These are phyloP conservation scores for Trichoderma reesei DNA, from an alignment of 495 filamentous ascomycete genomes.

Conservation along the genomic window DNA sequence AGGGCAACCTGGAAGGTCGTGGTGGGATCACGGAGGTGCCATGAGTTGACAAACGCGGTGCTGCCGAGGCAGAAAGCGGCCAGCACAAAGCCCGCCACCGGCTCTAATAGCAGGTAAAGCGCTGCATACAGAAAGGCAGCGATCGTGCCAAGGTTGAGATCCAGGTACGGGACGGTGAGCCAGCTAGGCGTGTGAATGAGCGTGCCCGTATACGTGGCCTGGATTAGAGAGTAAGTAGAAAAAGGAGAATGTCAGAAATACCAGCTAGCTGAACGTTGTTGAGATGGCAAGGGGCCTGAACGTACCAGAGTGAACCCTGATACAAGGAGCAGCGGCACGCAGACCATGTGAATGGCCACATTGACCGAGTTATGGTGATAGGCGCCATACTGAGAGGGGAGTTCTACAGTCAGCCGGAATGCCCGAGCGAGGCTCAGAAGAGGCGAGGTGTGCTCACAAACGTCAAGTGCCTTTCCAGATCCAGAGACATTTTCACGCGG, in stretches of 20 bases:
- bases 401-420: neutral
- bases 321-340: conserved; percentile 76
- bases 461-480: conserved; percentile 68
- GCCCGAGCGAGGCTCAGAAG: neutral
- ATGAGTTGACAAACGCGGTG: conserved; percentile 64
- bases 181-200: conserved; percentile 61
- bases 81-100: conserved; percentile 70
- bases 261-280: neutral
- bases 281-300: conserved; percentile 8
- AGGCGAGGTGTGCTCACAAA: conserved; percentile 47
- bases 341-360: conserved; percentile 79
- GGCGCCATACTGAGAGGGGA: conserved; percentile 65
- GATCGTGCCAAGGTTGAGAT: conserved; percentile 71
- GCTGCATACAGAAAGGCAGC: conserved; percentile 57
- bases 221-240: conserved; percentile 9
- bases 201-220: conserved; percentile 69
- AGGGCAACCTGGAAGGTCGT: conserved; percentile 62
- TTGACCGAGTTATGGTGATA: conserved; percentile 92
- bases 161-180: conserved; percentile 64
- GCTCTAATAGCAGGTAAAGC: conserved; percentile 88
- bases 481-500: conserved; percentile 50
- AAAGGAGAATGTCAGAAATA: neutral
- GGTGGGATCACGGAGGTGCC: conserved; percentile 54
- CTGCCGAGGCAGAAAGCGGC: conserved; percentile 62
- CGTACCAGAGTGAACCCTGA: conserved; percentile 70